Conservation (phyloP, 2,329 filamentous ascomycete species). For the Dothidotthia symphoricarpi region DNA sequence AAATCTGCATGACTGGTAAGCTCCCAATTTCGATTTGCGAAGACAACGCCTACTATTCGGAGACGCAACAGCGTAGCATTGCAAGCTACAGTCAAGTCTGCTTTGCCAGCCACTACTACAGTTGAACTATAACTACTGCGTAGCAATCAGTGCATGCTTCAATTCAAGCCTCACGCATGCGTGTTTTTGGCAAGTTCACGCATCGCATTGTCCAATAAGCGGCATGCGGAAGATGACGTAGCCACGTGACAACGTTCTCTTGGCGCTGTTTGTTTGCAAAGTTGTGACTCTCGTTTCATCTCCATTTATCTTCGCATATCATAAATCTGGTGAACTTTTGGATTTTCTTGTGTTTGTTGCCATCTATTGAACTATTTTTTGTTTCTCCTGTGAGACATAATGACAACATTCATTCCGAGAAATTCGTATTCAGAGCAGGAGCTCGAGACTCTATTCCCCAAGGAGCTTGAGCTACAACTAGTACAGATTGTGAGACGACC, state of each 20-base stretch:
- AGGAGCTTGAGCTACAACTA: conserved; percentile 74
- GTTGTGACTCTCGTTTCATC: background rate
- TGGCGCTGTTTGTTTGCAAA: background rate
- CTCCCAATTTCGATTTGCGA: no score
- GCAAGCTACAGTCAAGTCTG: no score
- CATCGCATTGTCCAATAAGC: conserved; percentile 1
- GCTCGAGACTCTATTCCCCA: conserved; percentile 76
- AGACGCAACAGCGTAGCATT: no score
- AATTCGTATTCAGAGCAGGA: conserved; percentile 77
- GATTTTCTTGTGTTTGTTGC: no score
- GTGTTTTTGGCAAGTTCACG: no score
- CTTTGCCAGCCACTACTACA: no score
- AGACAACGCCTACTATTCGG: no score
- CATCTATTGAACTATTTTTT: background rate
- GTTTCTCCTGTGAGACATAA: conserved; percentile 39
- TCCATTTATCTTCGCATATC: background rate
- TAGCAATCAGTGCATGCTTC: no score
- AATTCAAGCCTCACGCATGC: no score
- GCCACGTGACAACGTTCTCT: conserved; percentile 19
- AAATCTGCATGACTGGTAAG: background rate
- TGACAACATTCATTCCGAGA: conserved; percentile 77
- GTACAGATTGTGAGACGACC: conserved; percentile 69
- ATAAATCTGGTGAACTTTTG: no score
- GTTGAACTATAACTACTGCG: no score
- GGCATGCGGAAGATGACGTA: conserved; percentile 14